A percentile compares a stretch with the other conserved stretches of the same genome.
Conservation (phyloP, 371 early-diverging fungal genomes). For the Mucor plumbeus region DNA sequence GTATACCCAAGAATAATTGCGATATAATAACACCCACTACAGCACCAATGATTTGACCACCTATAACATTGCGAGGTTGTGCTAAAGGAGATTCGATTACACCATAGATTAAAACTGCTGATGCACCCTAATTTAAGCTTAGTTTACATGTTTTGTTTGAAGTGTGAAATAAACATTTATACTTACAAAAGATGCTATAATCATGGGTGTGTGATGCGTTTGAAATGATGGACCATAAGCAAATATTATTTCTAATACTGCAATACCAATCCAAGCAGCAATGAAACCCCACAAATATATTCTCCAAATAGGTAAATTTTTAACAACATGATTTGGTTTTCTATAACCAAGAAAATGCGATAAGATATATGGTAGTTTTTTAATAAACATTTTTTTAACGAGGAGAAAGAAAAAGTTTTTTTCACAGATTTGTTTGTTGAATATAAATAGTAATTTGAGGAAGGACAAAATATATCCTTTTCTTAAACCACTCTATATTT, state of each 20-base stretch:
- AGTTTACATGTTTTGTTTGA: not conserved
- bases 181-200: slow-evolving; percentile 58
- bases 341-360: slow-evolving; percentile 33
- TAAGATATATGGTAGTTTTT: slow-evolving; percentile 24
- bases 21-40: slow-evolving; percentile 67
- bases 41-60: slow-evolving; percentile 70
- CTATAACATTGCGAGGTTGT: slow-evolving; percentile 72
- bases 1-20: slow-evolving; percentile 58
- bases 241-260: slow-evolving; percentile 40
- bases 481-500: no score
- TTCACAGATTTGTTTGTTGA: not conserved
- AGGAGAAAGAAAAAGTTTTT: slow-evolving; percentile 1
- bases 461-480: not conserved
- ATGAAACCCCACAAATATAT: slow-evolving; percentile 49
- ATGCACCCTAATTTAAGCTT: slow-evolving; percentile 53
- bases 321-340: slow-evolving; percentile 11
- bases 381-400: not conserved
- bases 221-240: slow-evolving; percentile 32
- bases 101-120: slow-evolving; percentile 73
- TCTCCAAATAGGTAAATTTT: slow-evolving; percentile 37
- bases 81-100: slow-evolving; percentile 75
- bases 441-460: not conserved
- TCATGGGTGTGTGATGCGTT: slow-evolving; percentile 38
- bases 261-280: slow-evolving; percentile 54
- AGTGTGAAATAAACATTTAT: not conserved